These are phyloP conservation scores for Trichoderma afroharzianum DNA, from an alignment of 2,329 filamentous ascomycete species.

Conservation along the genomic window DNA sequence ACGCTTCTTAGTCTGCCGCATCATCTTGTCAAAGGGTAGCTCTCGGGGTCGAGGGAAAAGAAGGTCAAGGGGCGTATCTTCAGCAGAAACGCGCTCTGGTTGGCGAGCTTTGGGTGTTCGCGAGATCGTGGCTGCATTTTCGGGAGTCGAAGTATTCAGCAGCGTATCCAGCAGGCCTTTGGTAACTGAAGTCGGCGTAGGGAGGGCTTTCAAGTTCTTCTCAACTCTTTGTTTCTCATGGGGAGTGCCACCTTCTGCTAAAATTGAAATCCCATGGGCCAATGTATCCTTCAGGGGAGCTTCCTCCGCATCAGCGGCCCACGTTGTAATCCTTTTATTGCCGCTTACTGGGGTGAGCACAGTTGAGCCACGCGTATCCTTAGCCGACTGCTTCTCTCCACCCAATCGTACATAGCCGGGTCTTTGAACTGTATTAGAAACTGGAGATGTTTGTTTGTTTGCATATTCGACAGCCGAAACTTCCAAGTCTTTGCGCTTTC, in stretches of 20 bases:
- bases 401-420: constrained; percentile 24
- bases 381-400: background rate
- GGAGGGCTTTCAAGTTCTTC: constrained; percentile 4
- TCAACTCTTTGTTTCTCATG: constrained; percentile 23
- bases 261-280: constrained; percentile 36
- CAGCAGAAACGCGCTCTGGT: background rate
- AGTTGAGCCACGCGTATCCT: constrained; percentile 23
- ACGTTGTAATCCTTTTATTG: constrained; percentile 29
- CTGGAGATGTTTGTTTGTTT: constrained; percentile 5
- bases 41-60: constrained; percentile 39
- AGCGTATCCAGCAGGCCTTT: constrained; percentile 33
- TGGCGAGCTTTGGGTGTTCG: constrained; percentile 23
- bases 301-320: constrained; percentile 24
- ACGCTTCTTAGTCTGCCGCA: constrained; percentile 10
- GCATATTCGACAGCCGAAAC: constrained; percentile 12
- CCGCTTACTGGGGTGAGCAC: constrained; percentile 37
- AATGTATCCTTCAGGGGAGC: constrained; percentile 25
- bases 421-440: constrained; percentile 18
- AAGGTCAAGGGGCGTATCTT: constrained; percentile 28
- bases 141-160: constrained; percentile 29
- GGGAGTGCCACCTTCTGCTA: constrained; percentile 48
- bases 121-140: constrained; percentile 18
- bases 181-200: constrained; percentile 10
- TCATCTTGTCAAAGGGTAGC: constrained; percentile 38
- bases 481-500: constrained; percentile 32